Percentiles rank a stretch among this genome's conserved stretches.
These are phyloP conservation scores for Botrytis medusae DNA, from an alignment of 2,329 filamentous ascomycete genomes.

Conservation along the genomic window DNA sequence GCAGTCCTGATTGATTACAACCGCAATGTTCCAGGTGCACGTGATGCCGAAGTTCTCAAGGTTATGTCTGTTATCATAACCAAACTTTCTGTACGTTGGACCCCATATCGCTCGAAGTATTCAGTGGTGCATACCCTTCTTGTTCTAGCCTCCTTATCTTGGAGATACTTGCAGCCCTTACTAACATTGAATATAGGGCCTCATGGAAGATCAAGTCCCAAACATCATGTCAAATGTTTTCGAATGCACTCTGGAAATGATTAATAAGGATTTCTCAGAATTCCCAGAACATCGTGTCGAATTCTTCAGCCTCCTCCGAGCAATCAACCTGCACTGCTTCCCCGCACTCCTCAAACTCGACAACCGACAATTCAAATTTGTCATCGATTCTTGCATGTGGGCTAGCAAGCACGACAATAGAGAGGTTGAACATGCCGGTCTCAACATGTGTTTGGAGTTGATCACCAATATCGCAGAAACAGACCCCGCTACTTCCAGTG, in stretches of 20 bases:
- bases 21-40: conserved; percentile 91
- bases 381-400: conserved; percentile 99
- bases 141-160: conserved; percentile 23
- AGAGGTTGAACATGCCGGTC: conserved; percentile 91
- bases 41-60: conserved; percentile 93
- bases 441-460: conserved; percentile 97
- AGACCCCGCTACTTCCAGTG: conserved; percentile 79
- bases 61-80: conserved; percentile 97
- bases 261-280: conserved; percentile 99
- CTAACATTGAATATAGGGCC: conserved; percentile 55
- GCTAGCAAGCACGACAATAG: conserved; percentile 99
- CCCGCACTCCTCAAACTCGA: conserved; percentile 90
- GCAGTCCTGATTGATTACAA: conserved; percentile 95
- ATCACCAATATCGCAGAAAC: conserved; percentile 97
- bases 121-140: conserved; percentile 43
- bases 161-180: conserved; percentile 4
- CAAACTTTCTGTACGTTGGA: conserved; percentile 85
- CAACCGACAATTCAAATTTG: conserved; percentile 96
- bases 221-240: conserved; percentile 98
- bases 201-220: conserved; percentile 98
- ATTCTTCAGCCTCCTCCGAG: conserved; percentile 94
- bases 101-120: conserved; percentile 48
- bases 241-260: conserved; percentile 98
- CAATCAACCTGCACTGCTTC: conserved; percentile 98
- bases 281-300: conserved; percentile 99